These are phyloP conservation scores for Zalerion maritima DNA, from an alignment of 495 filamentous ascomycete species.

Conservation along the genomic window DNA sequence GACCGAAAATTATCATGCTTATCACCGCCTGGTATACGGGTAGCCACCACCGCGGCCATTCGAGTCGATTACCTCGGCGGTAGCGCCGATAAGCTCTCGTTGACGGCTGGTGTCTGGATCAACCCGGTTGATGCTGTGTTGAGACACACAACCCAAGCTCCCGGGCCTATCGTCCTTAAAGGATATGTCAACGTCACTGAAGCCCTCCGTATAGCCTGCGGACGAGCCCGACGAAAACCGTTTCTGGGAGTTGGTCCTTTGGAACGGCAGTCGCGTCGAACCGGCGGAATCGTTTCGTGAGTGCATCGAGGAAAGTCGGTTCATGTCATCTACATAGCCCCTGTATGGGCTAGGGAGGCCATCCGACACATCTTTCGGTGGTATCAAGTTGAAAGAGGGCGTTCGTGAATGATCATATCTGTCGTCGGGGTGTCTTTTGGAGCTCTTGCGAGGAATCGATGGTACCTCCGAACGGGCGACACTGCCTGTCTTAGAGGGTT, in stretches of 20 bases:
- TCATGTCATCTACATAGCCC: conserved; percentile 2
- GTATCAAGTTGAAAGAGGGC: conserved; percentile 8
- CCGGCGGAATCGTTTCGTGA: conserved; percentile 16
- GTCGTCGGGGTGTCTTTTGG: conserved; percentile 36
- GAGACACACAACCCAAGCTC: conserved; percentile 59
- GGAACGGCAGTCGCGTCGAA: conserved; percentile 44
- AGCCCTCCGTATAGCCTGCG: conserved; percentile 30
- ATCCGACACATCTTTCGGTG: conserved; percentile 4
- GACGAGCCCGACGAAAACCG: conserved; percentile 35
- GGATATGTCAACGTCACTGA: conserved; percentile 17
- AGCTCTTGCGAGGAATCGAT: conserved; percentile 46
- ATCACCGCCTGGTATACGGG: too few species aligned
- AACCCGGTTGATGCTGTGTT: conserved; percentile 46
- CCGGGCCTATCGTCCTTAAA: conserved; percentile 40
- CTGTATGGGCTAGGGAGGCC: conserved; percentile 8
- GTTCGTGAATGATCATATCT: conserved; percentile 11
- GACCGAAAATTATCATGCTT: too few species aligned
- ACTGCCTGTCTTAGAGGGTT: conserved; percentile 9
- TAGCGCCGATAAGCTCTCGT: conserved; percentile 31
- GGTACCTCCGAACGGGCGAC: conserved; percentile 18
- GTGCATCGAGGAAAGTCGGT: conserved; percentile 12
- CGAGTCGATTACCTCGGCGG: conserved; percentile 31
- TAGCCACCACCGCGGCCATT: too few species aligned
- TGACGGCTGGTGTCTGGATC: conserved; percentile 27
- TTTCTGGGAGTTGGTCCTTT: conserved; percentile 38